Evolutionary conservation across 306 rosid species (phyloP).

Genomic region (Casuarina cunninghamiana): DNA sequence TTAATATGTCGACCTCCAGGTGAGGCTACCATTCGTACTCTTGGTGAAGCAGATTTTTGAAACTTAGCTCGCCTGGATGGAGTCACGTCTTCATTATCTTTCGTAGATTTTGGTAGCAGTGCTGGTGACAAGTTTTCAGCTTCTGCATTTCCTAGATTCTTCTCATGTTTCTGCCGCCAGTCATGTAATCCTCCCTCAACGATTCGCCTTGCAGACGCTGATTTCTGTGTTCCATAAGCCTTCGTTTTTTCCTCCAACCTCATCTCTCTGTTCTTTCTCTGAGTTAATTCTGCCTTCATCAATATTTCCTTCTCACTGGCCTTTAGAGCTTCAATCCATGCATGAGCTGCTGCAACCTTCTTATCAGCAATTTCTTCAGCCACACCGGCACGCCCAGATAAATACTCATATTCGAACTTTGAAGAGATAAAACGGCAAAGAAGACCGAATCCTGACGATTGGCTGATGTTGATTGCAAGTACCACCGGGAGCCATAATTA

Average conservation of each 20-base stretch:
- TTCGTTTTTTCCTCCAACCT: constrained; percentile 46
- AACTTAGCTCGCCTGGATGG: constrained; percentile 46
- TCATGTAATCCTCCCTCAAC: constrained; percentile 44
- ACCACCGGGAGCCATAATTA: constrained; percentile 44
- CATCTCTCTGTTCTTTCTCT: constrained; percentile 56
- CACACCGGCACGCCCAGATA: constrained; percentile 62
- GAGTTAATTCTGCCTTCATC: constrained; percentile 49
- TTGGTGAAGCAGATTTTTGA: constrained; percentile 60
- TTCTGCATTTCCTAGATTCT: constrained; percentile 26
- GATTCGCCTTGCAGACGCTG: constrained; percentile 38
- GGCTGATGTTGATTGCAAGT: constrained; percentile 58
- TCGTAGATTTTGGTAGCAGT: constrained; percentile 44
- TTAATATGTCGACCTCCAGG: constrained; percentile 51
- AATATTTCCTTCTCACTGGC: constrained; percentile 85
- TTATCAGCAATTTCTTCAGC: constrained; percentile 78
- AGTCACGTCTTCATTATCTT: constrained; percentile 40
- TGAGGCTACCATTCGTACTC: constrained; percentile 52
- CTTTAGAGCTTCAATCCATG: constrained; percentile 86
- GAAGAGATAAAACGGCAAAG: constrained; percentile 36
- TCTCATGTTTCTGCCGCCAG: constrained; percentile 48
- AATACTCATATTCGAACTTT: constrained; percentile 75
- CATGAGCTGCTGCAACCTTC: constrained; percentile 81
- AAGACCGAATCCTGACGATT: constrained; percentile 42
- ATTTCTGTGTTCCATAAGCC: constrained; percentile 34
- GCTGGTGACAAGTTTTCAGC: constrained; percentile 36